Base-by-base conservation (phyloP, 2,329 filamentous ascomycete species). In the Coleophoma crateriformis region DNA sequence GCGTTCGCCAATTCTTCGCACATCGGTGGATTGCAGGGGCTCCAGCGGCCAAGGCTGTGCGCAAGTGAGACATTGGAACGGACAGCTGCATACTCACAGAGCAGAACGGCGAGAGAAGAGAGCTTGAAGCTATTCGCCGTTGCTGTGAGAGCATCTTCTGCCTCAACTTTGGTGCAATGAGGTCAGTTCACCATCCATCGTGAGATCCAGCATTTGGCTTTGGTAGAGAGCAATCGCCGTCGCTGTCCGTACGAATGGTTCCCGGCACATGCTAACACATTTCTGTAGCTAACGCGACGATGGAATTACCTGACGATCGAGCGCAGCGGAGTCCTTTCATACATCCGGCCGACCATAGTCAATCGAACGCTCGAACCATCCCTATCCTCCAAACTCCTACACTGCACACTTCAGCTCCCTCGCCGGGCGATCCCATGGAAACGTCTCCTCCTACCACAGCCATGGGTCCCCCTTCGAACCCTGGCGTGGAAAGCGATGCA, bases 381-480 rank as follows among this genome's bases (percentile, higher is more conserved):
- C 78, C 80, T 47, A 79, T 83, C 57, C 69, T 82, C 56, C 70
- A 77, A 53, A 73, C 74, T 50, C 75, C 79, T 35, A 77, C 72
- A 51, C 77, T 81, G 62, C 76, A 78, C 64, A 80, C 78, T 69
- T 81, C 81, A 55, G 73, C 78, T 48, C 76, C 79, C 17, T 76
- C 75, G 45, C 75, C 76, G 32, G 77, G 74, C 57, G 78, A 81
- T 50, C 78, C 78, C 51, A 84, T 84, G 79, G 80, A 84, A 53
- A 74, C 82, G 55, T 77, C 78, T 34, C 78, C 76, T 35, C 76
- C 60, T 19, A 40, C 54, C 8, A 77, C 47, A 71, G 73, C 53
- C 72, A 71, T 64, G 68, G 64, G 61, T 58, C 61, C 56, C 14
- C 64, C 64, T 17, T 63, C 63, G 43, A 50, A 58, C 39, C 58